Evolutionary conservation across 192 early-diverging fungal species (phyloP).

Genomic region (Mortierella antarctica): DNA sequence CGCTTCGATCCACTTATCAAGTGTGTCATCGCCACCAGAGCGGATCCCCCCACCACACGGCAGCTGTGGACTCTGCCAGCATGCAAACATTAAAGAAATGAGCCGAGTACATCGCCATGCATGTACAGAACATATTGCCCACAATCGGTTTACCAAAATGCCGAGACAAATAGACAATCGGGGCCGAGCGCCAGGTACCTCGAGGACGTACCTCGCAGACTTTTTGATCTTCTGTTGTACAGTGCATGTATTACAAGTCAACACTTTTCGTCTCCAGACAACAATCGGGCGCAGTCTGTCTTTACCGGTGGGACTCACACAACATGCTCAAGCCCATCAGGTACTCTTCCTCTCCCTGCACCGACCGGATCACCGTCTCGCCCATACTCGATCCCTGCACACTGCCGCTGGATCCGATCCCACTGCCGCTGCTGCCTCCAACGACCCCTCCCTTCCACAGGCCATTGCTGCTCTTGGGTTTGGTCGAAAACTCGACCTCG

Average conservation of each 20-base stretch:
- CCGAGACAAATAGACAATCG: not conserved
- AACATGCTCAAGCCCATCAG: slow-evolving; percentile 41
- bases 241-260: not conserved
- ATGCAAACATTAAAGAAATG: too few species aligned
- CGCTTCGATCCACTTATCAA: too few species aligned
- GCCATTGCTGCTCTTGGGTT: slow-evolving; percentile 4
- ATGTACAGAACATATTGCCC: too few species aligned
- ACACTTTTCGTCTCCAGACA: not conserved
- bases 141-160: too few species aligned
- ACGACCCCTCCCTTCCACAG: slow-evolving; percentile 31
- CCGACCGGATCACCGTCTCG: slow-evolving; percentile 38
- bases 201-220: not conserved
- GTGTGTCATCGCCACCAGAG: too few species aligned
- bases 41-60: too few species aligned
- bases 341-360: slow-evolving; percentile 47
- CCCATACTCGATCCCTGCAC: slow-evolving; percentile 3
- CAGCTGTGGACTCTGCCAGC: too few species aligned
- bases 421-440: slow-evolving; percentile 5
- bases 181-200: not conserved
- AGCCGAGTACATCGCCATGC: too few species aligned
- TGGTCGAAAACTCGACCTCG: slow-evolving; percentile 38
- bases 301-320: slow-evolving; percentile 31
- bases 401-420: not conserved
- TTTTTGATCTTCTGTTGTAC: slow-evolving; percentile 1
- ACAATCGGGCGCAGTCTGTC: not conserved